A percentile compares a stretch with the other conserved stretches of the same genome.
Evolutionary conservation across 257 asterid species (phyloP).

Genomic region (Nicotiana benthamiana): DNA sequence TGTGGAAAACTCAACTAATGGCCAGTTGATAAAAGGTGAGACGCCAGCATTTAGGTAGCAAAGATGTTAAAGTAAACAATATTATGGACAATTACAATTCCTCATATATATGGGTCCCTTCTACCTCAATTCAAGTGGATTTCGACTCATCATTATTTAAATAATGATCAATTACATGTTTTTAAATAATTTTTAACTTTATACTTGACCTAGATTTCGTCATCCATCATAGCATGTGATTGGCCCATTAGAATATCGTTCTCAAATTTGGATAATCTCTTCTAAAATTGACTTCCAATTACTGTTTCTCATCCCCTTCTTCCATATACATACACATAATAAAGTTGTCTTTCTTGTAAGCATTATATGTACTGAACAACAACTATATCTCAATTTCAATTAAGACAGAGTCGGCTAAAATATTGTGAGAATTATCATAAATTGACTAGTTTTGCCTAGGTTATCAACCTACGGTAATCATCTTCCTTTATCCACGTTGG

Average conservation of each 20-base stretch:
- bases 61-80: constrained; percentile 18
- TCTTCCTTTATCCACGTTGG: too few species aligned
- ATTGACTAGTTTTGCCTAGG: too few species aligned
- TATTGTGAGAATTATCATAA: too few species aligned
- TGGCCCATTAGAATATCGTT: constrained; percentile 19
- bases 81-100: constrained; percentile 26
- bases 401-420: too few species aligned
- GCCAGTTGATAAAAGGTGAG: constrained; percentile 15
- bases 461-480: too few species aligned
- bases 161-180: constrained; percentile 21
- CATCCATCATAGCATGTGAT: constrained; percentile 25
- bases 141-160: constrained; percentile 47
- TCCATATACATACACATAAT: too few species aligned
- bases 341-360: too few species aligned
- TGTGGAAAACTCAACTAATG: constrained; percentile 10
- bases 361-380: too few species aligned
- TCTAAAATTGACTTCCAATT: constrained; percentile 27
- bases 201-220: constrained; percentile 42
- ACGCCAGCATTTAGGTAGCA: constrained; percentile 29
- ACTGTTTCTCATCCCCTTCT: too few species aligned
- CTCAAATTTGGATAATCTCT: constrained; percentile 16
- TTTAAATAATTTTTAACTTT: constrained; percentile 27
- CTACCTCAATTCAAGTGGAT: constrained; percentile 40
- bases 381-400: too few species aligned
- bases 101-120: constrained; percentile 39